Evolutionary conservation across 1,139 yeast species (phyloP).

Genomic region (Petasospora fabianii): DNA sequence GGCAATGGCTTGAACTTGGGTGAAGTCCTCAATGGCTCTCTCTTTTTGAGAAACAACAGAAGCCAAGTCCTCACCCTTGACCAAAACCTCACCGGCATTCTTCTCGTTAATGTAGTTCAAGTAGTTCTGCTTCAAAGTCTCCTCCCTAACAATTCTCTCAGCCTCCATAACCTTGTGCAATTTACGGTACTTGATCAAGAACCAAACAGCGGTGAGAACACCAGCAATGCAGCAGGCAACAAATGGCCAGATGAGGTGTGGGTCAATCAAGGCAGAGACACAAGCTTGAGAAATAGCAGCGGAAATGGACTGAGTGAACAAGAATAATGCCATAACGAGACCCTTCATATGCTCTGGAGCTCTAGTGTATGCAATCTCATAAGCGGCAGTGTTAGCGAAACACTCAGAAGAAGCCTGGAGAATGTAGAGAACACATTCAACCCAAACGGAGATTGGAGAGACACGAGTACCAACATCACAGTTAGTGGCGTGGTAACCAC

Average conservation of each 20-base stretch:
- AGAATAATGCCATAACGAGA: slow-evolving; percentile 62
- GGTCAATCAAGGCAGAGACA: slow-evolving; percentile 52
- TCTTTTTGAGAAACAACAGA: not conserved
- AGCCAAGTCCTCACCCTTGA: slow-evolving; percentile 1
- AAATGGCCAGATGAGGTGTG: slow-evolving; percentile 53
- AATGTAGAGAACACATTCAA: slow-evolving; percentile 46
- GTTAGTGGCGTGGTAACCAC: slow-evolving; percentile 48
- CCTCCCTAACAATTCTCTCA: slow-evolving; percentile 30
- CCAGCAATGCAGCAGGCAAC: slow-evolving; percentile 49
- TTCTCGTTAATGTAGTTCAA: slow-evolving; percentile 7
- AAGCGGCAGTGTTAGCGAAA: slow-evolving; percentile 64
- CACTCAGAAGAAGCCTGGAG: slow-evolving; percentile 65
- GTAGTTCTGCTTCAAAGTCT: slow-evolving; percentile 12
- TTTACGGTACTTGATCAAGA: slow-evolving; percentile 48
- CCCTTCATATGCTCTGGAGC: slow-evolving; percentile 71
- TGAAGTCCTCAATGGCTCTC: slow-evolving; percentile 38
- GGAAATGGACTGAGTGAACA: slow-evolving; percentile 55
- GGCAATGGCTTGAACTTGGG: slow-evolving; percentile 1
- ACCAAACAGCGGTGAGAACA: slow-evolving; percentile 38
- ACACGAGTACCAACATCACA: slow-evolving; percentile 41
- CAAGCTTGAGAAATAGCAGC: slow-evolving; percentile 57
- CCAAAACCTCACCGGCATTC: not conserved
- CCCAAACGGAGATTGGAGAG: slow-evolving; percentile 57
- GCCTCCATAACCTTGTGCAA: slow-evolving; percentile 49
- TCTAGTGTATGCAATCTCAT: slow-evolving; percentile 67